Base-by-base conservation (phyloP, 805 yeast genomes). In the Nakazawaea laoshanensis region DNA sequence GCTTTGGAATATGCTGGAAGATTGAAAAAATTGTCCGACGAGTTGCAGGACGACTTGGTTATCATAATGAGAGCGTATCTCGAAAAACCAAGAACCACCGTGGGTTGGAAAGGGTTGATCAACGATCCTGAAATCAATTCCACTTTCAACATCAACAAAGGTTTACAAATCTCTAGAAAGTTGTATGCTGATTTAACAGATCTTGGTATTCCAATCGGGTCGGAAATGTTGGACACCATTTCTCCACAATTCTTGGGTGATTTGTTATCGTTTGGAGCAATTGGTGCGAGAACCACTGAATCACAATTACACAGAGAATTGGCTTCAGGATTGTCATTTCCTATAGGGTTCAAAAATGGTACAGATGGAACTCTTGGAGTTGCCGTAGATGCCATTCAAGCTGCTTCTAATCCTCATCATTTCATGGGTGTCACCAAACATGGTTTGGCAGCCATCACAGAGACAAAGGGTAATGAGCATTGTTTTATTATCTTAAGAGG, bases 211-310 rank as follows among this genome's bases (percentile, higher is more conserved):
- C 97, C 98, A 35, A 89, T 89, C 50, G 98, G 95, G 34, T 80
- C 92, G 27, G 98, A 89, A 63, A 92, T 89, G 98, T 75, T 89
- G 59, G 98, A 89, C 59, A 92, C 97, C 40, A 89, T 89, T 42
- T 84, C 95, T 21, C 98, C 98, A 13, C 98, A 89, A 69, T 89
- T 72, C 70, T 70, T 89, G 45, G 78, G 89, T 17, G 98, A 92
- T 57, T 69, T 88, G 47, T 70, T 89, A 44, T 81, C 94, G 21
- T 77, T 89, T 46, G 98, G 98, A 51, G 98, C 98, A 40, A 88
- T 89, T 61, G 98, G 98, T 53, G 98, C 98, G 37, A 80, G 98
- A 67, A 89, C 98, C 38, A 89, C 98, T 30, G 98, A 89, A 65
- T 89, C 96, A 27, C 98, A 89, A 61, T 74, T 89, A 40, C 98